A percentile compares a stretch with the other conserved stretches of the same genome.
phyloP scores from a whole-genome alignment of 176 grass and related monocot species.

The Aegilops longissima region DNA sequence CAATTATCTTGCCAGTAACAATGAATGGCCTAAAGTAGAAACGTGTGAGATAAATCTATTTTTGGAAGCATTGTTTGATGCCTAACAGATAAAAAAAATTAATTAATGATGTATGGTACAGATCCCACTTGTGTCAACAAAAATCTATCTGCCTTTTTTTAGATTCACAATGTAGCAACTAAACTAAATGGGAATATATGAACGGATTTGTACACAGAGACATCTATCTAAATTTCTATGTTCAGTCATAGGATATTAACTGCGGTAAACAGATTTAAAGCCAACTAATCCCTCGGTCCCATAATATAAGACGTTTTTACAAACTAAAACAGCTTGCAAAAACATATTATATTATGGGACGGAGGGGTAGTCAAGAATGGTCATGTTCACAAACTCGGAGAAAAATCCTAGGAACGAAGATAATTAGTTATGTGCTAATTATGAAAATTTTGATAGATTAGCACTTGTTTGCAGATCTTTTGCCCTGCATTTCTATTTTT shows the following conservation, averaged over 20 bases:
- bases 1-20: conserved; percentile 45
- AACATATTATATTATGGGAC: no score
- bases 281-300: background rate
- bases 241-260: background rate
- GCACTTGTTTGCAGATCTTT: background rate
- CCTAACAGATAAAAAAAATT: no score
- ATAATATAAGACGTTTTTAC: no score
- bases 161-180: background rate
- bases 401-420: background rate
- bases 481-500: background rate
- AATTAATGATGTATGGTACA: no score
- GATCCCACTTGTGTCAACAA: no score
- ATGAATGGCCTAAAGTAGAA: conserved; percentile 59
- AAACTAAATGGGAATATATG: background rate
- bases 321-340: no score
- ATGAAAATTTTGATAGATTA: no score
- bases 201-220: background rate
- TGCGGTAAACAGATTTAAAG: background rate
- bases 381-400: background rate
- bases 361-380: background rate
- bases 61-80: no score
- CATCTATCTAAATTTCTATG: background rate
- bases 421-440: background rate
- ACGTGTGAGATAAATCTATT: background rate
- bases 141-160: background rate